phyloP scores from a whole-genome alignment of 2,329 filamentous ascomycete genomes.

The Aspergillus ruber region DNA sequence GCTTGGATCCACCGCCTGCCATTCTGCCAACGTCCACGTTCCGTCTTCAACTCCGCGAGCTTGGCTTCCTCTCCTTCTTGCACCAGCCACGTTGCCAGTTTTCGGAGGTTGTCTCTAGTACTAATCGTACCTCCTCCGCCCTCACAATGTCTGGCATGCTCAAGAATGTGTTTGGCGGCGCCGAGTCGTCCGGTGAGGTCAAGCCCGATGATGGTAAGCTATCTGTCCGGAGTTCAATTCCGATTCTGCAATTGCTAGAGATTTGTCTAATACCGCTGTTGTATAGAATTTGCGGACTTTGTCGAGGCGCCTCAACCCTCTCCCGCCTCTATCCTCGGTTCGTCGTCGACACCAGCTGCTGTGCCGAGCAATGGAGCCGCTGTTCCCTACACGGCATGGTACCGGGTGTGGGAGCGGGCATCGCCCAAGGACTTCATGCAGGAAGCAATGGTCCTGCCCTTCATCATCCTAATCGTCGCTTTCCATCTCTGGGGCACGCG shows the following conservation, averaged over 20 bases:
- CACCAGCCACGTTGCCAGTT: slow-evolving; percentile 14
- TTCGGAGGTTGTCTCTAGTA: slow-evolving; percentile 2
- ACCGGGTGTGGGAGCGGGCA: slow-evolving; percentile 89
- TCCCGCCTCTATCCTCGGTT: slow-evolving; percentile 42
- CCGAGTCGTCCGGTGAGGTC: slow-evolving; percentile 22
- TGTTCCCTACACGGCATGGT: slow-evolving; percentile 86
- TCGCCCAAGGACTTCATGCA: slow-evolving; percentile 75
- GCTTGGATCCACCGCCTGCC: too few relatives aligned
- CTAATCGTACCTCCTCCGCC: slow-evolving; percentile 1
- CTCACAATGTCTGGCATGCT: slow-evolving; percentile 33
- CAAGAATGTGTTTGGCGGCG: slow-evolving; percentile 35
- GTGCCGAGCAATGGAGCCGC: slow-evolving; percentile 28
- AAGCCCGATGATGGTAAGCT: slow-evolving; percentile 32
- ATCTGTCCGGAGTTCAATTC: neutral
- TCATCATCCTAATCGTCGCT: slow-evolving; percentile 67
- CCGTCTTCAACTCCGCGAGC: too few relatives aligned
- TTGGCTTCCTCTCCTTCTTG: slow-evolving; percentile 4
- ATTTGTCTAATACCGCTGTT: slow-evolving; percentile 1
- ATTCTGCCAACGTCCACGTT: too few relatives aligned
- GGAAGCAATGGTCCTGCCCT: slow-evolving; percentile 73
- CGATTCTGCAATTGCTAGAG: neutral
- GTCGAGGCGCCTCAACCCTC: slow-evolving; percentile 67
- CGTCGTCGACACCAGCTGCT: slow-evolving; percentile 41
- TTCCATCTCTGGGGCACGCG: slow-evolving; percentile 76
- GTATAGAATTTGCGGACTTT: slow-evolving; percentile 87